phyloP scores from a whole-genome alignment of 2,329 filamentous ascomycete species.

The Fusarium annulatum region DNA sequence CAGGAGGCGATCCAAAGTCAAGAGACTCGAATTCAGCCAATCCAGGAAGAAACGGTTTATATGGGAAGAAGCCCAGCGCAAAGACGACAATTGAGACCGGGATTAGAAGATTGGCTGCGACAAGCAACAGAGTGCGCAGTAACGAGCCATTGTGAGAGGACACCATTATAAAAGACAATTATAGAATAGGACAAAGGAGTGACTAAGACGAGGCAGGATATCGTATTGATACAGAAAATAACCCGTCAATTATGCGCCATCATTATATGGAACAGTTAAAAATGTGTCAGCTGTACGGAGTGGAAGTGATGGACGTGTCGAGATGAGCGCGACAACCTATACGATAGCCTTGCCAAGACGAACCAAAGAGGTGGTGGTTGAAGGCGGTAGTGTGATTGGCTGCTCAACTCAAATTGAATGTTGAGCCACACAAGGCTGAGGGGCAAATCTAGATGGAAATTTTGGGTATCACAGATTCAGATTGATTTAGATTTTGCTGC shows the following conservation, averaged over 20 bases:
- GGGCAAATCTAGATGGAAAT: conserved; percentile 12
- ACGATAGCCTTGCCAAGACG: conserved; percentile 41
- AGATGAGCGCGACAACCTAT: conserved; percentile 32
- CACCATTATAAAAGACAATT: conserved; percentile 38
- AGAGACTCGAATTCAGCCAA: conserved; percentile 75
- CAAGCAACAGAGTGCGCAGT: conserved; percentile 59
- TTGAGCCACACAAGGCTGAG: conserved; percentile 46
- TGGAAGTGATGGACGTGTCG: conserved; percentile 43
- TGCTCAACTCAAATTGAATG: not conserved
- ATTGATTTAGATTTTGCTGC: conserved; percentile 46
- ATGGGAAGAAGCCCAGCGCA: conserved; percentile 94
- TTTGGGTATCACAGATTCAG: conserved; percentile 45
- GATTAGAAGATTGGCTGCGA: conserved; percentile 80
- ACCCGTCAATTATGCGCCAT: conserved; percentile 34
- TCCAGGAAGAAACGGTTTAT: conserved; percentile 92
- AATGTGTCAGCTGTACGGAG: conserved; percentile 9
- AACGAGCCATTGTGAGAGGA: conserved; percentile 42
- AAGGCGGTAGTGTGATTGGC: not conserved
- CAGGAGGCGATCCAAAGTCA: conserved; percentile 66
- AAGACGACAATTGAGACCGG: conserved; percentile 81
- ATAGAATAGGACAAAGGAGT: conserved; percentile 13
- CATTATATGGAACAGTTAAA: conserved; percentile 1
- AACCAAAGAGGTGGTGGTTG: conserved; percentile 40
- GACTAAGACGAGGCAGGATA: conserved; percentile 17
- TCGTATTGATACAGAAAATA: conserved; percentile 3